Conservation (phyloP, 768 basidiomycete species). For the Amanita polypyramis region DNA sequence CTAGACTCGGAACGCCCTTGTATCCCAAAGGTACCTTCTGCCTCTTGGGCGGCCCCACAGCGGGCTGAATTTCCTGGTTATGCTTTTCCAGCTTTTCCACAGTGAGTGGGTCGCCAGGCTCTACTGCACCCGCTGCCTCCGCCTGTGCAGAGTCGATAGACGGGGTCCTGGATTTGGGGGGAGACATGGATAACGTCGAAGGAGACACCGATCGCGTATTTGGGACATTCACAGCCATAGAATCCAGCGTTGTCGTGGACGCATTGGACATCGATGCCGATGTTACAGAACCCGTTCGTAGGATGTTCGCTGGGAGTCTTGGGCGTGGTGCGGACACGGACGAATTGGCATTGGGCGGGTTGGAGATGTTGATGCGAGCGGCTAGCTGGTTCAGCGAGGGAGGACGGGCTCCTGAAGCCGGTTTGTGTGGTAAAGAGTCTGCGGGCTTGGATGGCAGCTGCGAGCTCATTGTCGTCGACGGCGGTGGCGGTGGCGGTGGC, state of each 20-base stretch:
- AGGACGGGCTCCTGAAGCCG: slow-evolving; percentile 23
- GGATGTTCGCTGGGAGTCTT: slow-evolving; percentile 61
- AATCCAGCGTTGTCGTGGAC: slow-evolving; percentile 49
- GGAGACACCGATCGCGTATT: slow-evolving; percentile 63
- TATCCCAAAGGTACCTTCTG: slow-evolving; percentile 44
- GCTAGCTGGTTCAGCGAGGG: slow-evolving; percentile 79
- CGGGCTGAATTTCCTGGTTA: slow-evolving; percentile 32
- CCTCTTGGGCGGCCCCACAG: slow-evolving; percentile 9
- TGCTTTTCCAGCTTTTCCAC: slow-evolving; percentile 56
- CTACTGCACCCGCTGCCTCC: neutral
- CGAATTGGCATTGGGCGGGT: slow-evolving; percentile 20
- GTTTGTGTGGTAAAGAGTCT: neutral
- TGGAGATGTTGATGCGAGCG: slow-evolving; percentile 52
- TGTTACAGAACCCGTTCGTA: slow-evolving; percentile 52
- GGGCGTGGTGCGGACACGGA: slow-evolving; percentile 38
- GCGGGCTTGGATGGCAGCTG: neutral
- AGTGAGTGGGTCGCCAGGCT: slow-evolving; percentile 46
- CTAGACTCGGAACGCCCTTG: slow-evolving; percentile 81
- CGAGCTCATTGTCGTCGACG: no score
- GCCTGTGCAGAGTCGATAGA: slow-evolving; percentile 13
- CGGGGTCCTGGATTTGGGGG: slow-evolving; percentile 32
- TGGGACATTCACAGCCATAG: slow-evolving; percentile 55
- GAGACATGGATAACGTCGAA: slow-evolving; percentile 35
- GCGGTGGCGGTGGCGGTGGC: no score
- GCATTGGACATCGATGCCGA: slow-evolving; percentile 30